Evolutionary conservation across 495 filamentous ascomycete genomes (phyloP), one percentile per base, ranked within the genome.

Genomic region (Tuber calosporum): DNA sequence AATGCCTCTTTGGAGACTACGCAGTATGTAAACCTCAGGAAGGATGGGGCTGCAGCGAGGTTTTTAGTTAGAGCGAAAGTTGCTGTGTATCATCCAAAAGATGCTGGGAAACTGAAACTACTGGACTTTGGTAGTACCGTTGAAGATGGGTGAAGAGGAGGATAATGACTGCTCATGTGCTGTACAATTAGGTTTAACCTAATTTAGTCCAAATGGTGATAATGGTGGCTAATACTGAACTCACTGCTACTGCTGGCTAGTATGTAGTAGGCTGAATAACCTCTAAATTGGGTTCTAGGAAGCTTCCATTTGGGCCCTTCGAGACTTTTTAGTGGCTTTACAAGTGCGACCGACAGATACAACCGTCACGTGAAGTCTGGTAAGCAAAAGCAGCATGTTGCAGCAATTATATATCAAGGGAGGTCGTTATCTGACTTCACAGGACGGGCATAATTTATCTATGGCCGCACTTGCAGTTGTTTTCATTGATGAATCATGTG

Each of bases 11-110:
- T 81, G 70, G 86, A 84, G 53, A 83, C 86, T 22, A 85, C 85
- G 26, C 87, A 86, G 0, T 97, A 96, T 84, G 85, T 94, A 45
- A 83, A 85, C 58, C 82, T 97, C 15, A 79, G 85, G n/a, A 85
- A 86, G 73, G 93, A 97, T 75, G 91, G 90, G n/a, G 92, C 93
- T 17, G 88, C 90, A 38, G 90, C 90, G 1, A 86, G 92, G 73
- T 97, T 96, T 80, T 84, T 97, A 15, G 91, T 97, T 34, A 85
- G 91, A 75, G 90, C 90, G 36, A 94, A 91, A 79, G 89, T 94
- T 42, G 93, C 93, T 34, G 89, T 92, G 76, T 95, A 95, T 74
- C 91, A 96, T 83, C 92, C 93, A 2, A 89, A 87, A 73, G 92
- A 97, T 83, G 91, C 93, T 0, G 86, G 86, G 70, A 88, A 86